A percentile compares a stretch with the other conserved stretches of the same genome.
Conservation (phyloP, 495 filamentous ascomycete species). For the Penicillium steckii region DNA sequence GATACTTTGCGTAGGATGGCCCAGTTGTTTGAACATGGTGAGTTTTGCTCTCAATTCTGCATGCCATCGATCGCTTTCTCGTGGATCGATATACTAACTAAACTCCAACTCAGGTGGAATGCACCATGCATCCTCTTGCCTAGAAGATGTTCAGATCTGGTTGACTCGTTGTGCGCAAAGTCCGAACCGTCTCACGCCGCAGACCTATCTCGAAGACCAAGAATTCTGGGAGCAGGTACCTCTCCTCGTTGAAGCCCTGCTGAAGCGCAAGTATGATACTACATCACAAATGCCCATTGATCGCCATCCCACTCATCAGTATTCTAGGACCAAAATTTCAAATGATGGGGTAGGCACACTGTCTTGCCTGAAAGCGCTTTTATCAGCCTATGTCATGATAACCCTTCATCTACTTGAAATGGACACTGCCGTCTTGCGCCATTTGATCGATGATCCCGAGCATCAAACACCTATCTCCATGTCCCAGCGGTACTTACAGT, state of each 20-base stretch:
- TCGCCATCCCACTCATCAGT: conserved; percentile 8
- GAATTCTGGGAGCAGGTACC: conserved; percentile 57
- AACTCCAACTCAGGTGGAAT: conserved; percentile 26
- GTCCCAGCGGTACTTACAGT: conserved; percentile 28
- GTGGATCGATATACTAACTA: neutral
- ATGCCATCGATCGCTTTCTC: neutral
- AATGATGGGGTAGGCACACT: conserved; percentile 26
- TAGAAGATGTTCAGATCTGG: conserved; percentile 35
- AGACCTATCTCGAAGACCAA: conserved; percentile 32
- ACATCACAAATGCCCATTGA: neutral
- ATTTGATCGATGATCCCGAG: conserved; percentile 26
- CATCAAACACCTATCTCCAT: conserved; percentile 23
- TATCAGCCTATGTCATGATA: conserved; percentile 34
- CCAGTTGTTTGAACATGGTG: conserved; percentile 47
- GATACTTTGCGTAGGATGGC: no score
- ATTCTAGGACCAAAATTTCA: conserved; percentile 28
- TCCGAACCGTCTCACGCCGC: conserved; percentile 29
- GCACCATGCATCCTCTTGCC: conserved; percentile 20
- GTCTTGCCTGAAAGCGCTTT: conserved; percentile 35
- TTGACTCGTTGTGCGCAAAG: conserved; percentile 31
- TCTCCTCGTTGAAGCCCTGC: conserved; percentile 37
- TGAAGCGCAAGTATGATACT: conserved; percentile 42
- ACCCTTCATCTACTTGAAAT: conserved; percentile 35
- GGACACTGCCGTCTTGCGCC: conserved; percentile 28
- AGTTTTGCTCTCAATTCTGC: neutral